Base-by-base conservation (phyloP, 2,329 filamentous ascomycete species). In the Penicillium freii region DNA sequence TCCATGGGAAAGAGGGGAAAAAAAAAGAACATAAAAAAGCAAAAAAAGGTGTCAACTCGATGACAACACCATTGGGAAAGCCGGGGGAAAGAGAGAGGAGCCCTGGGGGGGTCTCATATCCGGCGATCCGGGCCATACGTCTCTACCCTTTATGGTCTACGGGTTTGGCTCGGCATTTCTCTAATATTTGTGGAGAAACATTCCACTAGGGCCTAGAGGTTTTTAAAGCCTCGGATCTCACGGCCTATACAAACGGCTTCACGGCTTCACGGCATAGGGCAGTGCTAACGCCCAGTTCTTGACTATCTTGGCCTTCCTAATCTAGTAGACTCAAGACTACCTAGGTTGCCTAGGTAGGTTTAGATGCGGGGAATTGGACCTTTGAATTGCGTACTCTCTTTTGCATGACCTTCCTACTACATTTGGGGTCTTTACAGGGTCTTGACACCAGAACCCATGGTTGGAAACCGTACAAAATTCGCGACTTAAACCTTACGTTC, bases 31-130 rank as follows among this genome's bases (percentile, higher is more conserved):
- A 34, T 34, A 17, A 46, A 38, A 36, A 39, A 34, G 27, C n/a
- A 25, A 27, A 45, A 45, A 27, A 42, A 52, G 33, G 51, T 52
- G 40, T 49, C 27, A 47, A 50, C 54, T 65, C 61, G 61, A 67
- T 67, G 65, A 67, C 64, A 64, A 65, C 64, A 66, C 61, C 61
- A 67, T 59, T 57, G 47, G 27, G 19, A 46, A 45, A 59, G 56
- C 44, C 33, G 27, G 31, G 42, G 43, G 33, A 33, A 33, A 15
- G 11, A 33, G 8, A 23, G 40, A 51, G 53, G 50, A 50, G 40
- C 40, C 40, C 40, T 43, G 11, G 25, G 17, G 19, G 42, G 23
- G 13, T 27, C 31, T 59, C 50, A 46, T 47, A 60, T 65, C 64
- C 64, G 64, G 64, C 62, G 59, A 64, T 65, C 64, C 64, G 62